Base-by-base conservation (phyloP, 2,329 filamentous ascomycete genomes). In the Ceratocystis albifundus region DNA sequence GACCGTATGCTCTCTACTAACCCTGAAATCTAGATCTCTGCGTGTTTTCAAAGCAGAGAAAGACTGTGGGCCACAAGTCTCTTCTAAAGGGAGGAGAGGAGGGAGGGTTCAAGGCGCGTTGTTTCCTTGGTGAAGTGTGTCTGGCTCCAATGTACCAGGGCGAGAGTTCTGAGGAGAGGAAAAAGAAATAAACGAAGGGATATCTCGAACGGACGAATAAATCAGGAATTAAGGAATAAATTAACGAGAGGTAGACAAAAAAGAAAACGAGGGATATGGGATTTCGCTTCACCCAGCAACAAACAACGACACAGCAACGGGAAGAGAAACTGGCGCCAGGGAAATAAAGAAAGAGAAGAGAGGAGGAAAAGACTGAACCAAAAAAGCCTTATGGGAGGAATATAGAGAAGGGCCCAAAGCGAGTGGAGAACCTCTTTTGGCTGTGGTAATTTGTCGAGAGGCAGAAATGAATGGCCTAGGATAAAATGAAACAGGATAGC, bases 151-250 rank as follows among this genome's bases (percentile, higher is more conserved):
- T 32, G 22, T 30, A 17, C 15, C 28, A 59, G 25, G 55, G 55
- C 55, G 55, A 17, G 36, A 59, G 55, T 17, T 59, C 55, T 17
- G 55, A 59, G 48, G 36, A 41, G 10, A 15, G 36, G 36, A 41
- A 53, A 53, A 59, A 59, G 55, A 59, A 59, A 59, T 59, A 59
- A 59, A 59, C 28, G 55, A 59, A 59, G 30, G 55, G 55, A 59
- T 59, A 59, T 59, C 25, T 59, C 28, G 30, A 30, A 7, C 28
- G 3, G 53, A 15, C 5, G n/a, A n/a, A 59, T 32, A 36, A 59
- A 36, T 12, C 50, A 55, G 50, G 25, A 55, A 55, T 22, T n/a
- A 55, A 55, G 36, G 10, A 25, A 15, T 7, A 55, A 55, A 25
- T 15, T n/a, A 59, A 36, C 12, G 28, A 59, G 55, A 32, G 53